Conservation (phyloP, 371 early-diverging fungal genomes). For the Mucor lusitanicus region DNA sequence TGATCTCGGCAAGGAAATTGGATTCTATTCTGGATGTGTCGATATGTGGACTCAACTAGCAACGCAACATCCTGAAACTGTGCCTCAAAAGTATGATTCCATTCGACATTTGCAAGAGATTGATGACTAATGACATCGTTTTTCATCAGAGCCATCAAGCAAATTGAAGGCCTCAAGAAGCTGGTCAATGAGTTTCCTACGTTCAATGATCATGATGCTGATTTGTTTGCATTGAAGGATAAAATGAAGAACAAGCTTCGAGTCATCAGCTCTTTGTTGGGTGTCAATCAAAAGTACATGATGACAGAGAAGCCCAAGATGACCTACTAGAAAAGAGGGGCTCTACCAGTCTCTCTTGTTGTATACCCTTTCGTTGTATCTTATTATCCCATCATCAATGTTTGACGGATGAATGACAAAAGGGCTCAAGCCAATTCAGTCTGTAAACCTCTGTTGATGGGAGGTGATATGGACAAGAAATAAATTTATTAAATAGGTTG, state of each 20-base stretch:
- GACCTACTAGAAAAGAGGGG: slow-evolving; percentile 25
- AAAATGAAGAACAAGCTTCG: slow-evolving; percentile 66
- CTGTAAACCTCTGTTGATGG: slow-evolving; percentile 10
- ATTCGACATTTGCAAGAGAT: background rate
- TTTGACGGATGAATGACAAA: background rate
- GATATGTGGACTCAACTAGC: slow-evolving; percentile 60
- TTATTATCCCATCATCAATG: slow-evolving; percentile 10
- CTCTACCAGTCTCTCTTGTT: background rate
- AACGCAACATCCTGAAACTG: slow-evolving; percentile 36
- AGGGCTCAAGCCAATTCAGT: background rate
- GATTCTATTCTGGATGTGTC: slow-evolving; percentile 73
- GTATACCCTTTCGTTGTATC: slow-evolving; percentile 3
- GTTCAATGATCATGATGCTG: slow-evolving; percentile 58
- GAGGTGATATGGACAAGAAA: background rate
- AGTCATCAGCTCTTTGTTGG: slow-evolving; percentile 57
- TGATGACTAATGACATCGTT: background rate
- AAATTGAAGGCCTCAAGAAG: slow-evolving; percentile 50
- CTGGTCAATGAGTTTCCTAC: slow-evolving; percentile 56
- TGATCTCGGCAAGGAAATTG: slow-evolving; percentile 70
- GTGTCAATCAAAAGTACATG: slow-evolving; percentile 47
- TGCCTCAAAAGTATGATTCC: slow-evolving; percentile 44
- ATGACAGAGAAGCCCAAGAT: slow-evolving; percentile 30
- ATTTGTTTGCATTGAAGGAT: slow-evolving; percentile 56
- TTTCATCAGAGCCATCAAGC: slow-evolving; percentile 40
- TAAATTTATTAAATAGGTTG: too few relatives aligned